phyloP scores from a whole-genome alignment of 164 flowering plant genomes.

The Nelumbo lutea region DNA sequence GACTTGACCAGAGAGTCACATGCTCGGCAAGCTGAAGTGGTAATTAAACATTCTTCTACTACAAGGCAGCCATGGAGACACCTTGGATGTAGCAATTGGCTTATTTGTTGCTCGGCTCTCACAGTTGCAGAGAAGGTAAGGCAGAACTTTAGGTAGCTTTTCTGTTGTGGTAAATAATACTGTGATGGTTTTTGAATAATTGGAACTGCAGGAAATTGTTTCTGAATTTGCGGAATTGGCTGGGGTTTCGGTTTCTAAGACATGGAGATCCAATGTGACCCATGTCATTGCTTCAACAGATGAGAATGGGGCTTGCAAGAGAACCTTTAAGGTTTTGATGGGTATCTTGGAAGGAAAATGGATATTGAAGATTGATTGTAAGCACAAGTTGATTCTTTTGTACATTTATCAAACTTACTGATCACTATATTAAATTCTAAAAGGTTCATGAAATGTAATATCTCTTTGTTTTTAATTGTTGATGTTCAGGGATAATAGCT shows the following conservation, averaged over 20 bases:
- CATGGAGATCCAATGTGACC: constrained; percentile 66
- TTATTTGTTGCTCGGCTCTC: constrained; percentile 83
- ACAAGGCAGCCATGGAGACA: constrained; percentile 26
- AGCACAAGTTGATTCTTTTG: constrained; percentile 21
- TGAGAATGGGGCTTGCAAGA: constrained; percentile 81
- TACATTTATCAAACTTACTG: too few species aligned
- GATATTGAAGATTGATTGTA: constrained; percentile 82
- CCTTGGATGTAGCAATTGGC: constrained; percentile 40
- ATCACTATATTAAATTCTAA: not conserved
- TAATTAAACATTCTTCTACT: constrained; percentile 12
- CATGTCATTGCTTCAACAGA: constrained; percentile 89
- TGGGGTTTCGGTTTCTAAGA: constrained; percentile 46
- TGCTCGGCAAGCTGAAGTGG: constrained; percentile 15
- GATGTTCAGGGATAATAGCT: constrained; percentile 70
- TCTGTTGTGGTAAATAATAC: not conserved
- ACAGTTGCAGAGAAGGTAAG: constrained; percentile 62
- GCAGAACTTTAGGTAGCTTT: not conserved
- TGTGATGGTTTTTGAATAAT: not conserved
- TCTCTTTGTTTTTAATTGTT: not conserved
- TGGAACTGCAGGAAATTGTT: constrained; percentile 58
- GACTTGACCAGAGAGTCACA: constrained; percentile 28
- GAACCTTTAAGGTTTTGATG: constrained; percentile 84
- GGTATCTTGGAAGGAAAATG: constrained; percentile 94
- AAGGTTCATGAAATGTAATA: too few species aligned
- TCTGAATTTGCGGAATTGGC: constrained; percentile 50